Conservation (phyloP, 164 flowering plant species). For the Berberis vulgaris region DNA sequence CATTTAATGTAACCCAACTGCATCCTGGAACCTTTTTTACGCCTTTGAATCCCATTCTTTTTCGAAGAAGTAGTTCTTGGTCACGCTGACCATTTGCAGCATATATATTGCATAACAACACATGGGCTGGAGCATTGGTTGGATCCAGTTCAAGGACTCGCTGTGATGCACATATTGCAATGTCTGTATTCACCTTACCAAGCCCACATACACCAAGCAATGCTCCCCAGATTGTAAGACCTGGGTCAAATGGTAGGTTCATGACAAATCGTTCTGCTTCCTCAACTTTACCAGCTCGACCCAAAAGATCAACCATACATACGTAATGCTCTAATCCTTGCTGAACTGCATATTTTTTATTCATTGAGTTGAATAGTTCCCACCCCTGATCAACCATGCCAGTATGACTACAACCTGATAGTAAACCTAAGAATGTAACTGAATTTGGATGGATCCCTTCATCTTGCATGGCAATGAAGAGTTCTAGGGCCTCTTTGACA, state of each 20-base stretch:
- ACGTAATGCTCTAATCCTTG: conserved; percentile 33
- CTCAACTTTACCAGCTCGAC: conserved; percentile 35
- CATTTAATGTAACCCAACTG: conserved; percentile 48
- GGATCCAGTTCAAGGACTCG: conserved; percentile 42
- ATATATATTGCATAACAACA: conserved; percentile 39
- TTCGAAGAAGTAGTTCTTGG: conserved; percentile 36
- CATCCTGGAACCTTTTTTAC: conserved; percentile 50
- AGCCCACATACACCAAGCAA: conserved; percentile 44
- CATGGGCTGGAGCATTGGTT: conserved; percentile 42
- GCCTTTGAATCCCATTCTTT: conserved; percentile 46
- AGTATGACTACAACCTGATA: conserved; percentile 41
- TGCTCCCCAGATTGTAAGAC: conserved; percentile 43
- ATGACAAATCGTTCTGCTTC: conserved; percentile 38
- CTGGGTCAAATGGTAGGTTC: conserved; percentile 31
- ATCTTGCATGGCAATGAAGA: conserved; percentile 27
- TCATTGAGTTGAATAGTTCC: conserved; percentile 32
- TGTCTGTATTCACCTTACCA: conserved; percentile 12
- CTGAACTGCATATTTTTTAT: conserved; percentile 12
- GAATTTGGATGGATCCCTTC: conserved; percentile 29
- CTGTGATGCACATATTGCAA: conserved; percentile 32
- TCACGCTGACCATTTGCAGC: conserved; percentile 24
- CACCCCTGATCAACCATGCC: conserved; percentile 27
- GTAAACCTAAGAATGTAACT: conserved; percentile 33
- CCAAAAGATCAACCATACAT: conserved; percentile 37
- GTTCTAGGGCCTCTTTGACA: conserved; percentile 23